phyloP scores from a whole-genome alignment of 108 stramenopile genomes.

The Nitzschia putrida region DNA sequence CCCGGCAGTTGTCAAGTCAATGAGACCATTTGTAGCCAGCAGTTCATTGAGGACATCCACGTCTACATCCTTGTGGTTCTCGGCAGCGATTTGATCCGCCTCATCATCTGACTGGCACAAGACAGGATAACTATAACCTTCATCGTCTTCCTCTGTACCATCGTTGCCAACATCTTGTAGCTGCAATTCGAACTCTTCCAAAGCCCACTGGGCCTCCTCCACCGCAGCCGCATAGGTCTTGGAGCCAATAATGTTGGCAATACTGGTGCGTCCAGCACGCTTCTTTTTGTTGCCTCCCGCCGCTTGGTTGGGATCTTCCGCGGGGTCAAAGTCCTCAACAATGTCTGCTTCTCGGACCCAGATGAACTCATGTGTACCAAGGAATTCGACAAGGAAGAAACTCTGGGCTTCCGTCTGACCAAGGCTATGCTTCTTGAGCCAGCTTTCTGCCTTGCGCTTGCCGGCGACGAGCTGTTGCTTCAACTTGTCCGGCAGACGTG shows the following conservation, averaged over 20 bases:
- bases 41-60: constrained; percentile 77
- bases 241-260: constrained; percentile 49
- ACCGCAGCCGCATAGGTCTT: constrained; percentile 68
- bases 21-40: constrained; percentile 68
- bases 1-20: constrained; percentile 68
- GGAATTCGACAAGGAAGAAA: constrained; percentile 87
- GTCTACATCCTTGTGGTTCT: constrained; percentile 45
- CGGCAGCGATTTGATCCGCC: constrained; percentile 55
- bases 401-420: constrained; percentile 61
- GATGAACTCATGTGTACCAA: constrained; percentile 88
- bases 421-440: constrained; percentile 52
- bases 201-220: constrained; percentile 76
- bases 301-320: constrained; percentile 73
- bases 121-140: constrained; percentile 64
- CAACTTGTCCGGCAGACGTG: constrained; percentile 80
- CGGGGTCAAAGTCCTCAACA: constrained; percentile 80
- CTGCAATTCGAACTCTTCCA: constrained; percentile 75
- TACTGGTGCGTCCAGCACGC: constrained; percentile 43
- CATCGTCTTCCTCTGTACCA: constrained; percentile 56
- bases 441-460: constrained; percentile 71
- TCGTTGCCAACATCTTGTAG: constrained; percentile 54
- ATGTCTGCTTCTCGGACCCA: constrained; percentile 87
- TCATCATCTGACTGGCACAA: constrained; percentile 82
- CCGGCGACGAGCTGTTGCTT: constrained; percentile 60
- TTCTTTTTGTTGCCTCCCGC: constrained; percentile 58